Evolutionary conservation across 495 filamentous ascomycete genomes (phyloP), one percentile per base, ranked within the genome.

Genomic region (Usnea hakonensis): DNA sequence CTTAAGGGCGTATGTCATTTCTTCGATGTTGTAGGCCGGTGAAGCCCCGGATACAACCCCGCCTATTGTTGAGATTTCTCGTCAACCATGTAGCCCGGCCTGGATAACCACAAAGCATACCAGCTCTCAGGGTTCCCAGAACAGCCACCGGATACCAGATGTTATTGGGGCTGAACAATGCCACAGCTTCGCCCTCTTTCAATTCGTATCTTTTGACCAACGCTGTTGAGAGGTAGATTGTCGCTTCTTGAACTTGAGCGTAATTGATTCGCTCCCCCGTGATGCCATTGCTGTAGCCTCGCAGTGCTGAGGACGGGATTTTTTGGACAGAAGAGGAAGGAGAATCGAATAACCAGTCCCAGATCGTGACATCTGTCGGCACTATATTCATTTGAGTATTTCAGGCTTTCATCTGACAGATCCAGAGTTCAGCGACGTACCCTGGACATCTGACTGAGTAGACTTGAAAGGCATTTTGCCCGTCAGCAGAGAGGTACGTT

Each of bases 101-200:
- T 17, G 54, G n/a, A 8, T 28, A 6, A 32, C 32, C 26, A 36
- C 17, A 17, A 7, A 19, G 19, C 43, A 17, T 41, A 67, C 71
- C 71, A 10, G 69, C 78, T 9, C 81, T 74, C n/a, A 80, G 67
- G 9, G 78, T 75, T 4, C 74, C 81, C 55, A 83, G 78, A 75
- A 87, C 77, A 17, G 81, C 79, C 16, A 84, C 78, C 2, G 83
- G 83, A 67, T 85, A 85, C 81, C 80, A 84, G 57, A 86, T 80
- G 16, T 76, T 81, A 67, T 85, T 85, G 32, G 74, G 77, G 63
- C 76, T 79, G 67, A 85, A 85, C 2, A 86, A 68, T 0, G 81
- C 74, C 8, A 86, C 77, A 0, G 78, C 79, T 2, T 86, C 69
- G 0, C 79, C 79, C 3, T 69, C 63, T 17, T 72, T 60, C 21